A percentile compares a stretch with the other conserved stretches of the same genome.
Conservation (phyloP, 2,329 filamentous ascomycete genomes). For the Fusarium verticillioides region DNA sequence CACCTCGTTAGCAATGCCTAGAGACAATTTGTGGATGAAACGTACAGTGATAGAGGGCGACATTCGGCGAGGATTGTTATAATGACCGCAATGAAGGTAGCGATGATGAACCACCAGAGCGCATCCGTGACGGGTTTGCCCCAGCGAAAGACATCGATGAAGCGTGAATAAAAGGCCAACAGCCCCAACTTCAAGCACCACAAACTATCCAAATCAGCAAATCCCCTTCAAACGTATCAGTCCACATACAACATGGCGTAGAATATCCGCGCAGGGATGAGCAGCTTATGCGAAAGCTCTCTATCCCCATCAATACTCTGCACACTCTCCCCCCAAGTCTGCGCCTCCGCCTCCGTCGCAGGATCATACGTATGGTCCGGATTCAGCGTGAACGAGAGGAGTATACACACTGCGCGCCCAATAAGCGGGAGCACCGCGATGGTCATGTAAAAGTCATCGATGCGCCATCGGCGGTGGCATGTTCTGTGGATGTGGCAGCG, state of each 20-base stretch:
- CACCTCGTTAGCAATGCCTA: background rate
- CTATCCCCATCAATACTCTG: slow-evolving; percentile 33
- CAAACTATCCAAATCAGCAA: slow-evolving; percentile 36
- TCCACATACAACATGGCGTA: slow-evolving; percentile 46
- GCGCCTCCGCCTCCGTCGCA: slow-evolving; percentile 36
- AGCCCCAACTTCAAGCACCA: slow-evolving; percentile 48
- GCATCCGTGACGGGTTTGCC: slow-evolving; percentile 36
- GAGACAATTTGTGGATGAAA: fast-evolving
- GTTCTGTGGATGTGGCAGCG: slow-evolving; percentile 43
- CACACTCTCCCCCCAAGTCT: slow-evolving; percentile 18
- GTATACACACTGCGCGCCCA: slow-evolving; percentile 43
- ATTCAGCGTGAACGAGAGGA: slow-evolving; percentile 42
- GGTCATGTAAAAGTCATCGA: slow-evolving; percentile 49
- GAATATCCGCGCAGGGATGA: slow-evolving; percentile 45
- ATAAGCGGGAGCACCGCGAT: slow-evolving; percentile 46
- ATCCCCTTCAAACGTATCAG: fast-evolving
- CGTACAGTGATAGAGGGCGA: slow-evolving; percentile 42
- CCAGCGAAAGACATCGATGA: slow-evolving; percentile 41
- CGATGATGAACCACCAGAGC: slow-evolving; percentile 44
- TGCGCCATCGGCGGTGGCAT: slow-evolving; percentile 48
- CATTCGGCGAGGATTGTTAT: slow-evolving; percentile 45
- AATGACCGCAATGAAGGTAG: slow-evolving; percentile 44
- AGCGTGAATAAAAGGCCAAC: slow-evolving; percentile 47
- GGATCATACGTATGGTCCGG: slow-evolving; percentile 41
- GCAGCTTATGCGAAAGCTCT: slow-evolving; percentile 41